Evolutionary conservation across 352 stramenopile species (phyloP).

Genomic region (Phytopythium sindhum): DNA sequence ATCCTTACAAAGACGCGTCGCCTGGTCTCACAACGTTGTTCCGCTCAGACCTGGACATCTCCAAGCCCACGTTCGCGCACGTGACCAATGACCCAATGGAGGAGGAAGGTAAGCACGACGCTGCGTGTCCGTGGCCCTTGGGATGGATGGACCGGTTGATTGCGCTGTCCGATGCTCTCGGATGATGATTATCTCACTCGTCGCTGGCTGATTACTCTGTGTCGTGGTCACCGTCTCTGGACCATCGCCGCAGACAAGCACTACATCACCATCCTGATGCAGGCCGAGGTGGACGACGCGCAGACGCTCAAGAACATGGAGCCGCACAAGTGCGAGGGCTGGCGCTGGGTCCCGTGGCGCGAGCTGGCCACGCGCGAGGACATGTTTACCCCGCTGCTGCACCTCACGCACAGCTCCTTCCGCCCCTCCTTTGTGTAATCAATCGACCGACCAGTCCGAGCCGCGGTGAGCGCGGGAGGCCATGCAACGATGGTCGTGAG

Average conservation of each 20-base stretch:
- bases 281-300: constrained; percentile 43
- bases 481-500: not conserved
- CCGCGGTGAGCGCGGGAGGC: not conserved
- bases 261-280: constrained; percentile 87
- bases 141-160: not conserved
- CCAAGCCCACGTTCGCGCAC: constrained; percentile 49
- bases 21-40: not conserved
- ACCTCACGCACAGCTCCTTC: constrained; percentile 65
- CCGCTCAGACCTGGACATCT: constrained; percentile 53
- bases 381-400: constrained; percentile 70
- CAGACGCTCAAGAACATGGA: constrained; percentile 75
- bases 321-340: constrained; percentile 79
- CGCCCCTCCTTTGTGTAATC: constrained; percentile 26
- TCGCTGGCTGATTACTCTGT: not conserved
- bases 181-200: not conserved
- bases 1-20: not conserved
- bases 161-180: no score
- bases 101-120: constrained; percentile 33
- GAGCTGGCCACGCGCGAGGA: constrained; percentile 50
- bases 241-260: constrained; percentile 39
- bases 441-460: not conserved
- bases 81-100: constrained; percentile 85
- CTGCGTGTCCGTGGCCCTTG: not conserved
- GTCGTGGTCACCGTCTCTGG: not conserved
- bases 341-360: constrained; percentile 61